Evolutionary conservation across 345 rosid genomes (phyloP).

Genomic region (Cardamine chenopodiifolia): DNA sequence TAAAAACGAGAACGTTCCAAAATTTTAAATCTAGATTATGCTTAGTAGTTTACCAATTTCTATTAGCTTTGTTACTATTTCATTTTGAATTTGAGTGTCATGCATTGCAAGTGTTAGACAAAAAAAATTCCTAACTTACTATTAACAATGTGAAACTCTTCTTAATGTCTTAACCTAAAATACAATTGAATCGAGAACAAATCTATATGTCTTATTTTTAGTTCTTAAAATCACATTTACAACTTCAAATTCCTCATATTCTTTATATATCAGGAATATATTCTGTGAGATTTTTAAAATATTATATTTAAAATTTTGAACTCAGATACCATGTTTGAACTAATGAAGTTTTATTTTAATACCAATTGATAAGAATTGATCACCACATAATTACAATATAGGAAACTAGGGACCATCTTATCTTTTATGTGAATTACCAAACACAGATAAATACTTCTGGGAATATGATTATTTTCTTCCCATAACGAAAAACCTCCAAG

Average conservation of each 20-base stretch:
- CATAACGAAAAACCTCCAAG: not conserved
- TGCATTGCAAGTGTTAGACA: not conserved
- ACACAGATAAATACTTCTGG: not conserved
- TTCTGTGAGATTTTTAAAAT: not conserved
- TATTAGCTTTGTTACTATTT: not conserved
- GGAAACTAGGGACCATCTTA: constrained; percentile 13
- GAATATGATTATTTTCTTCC: too few species aligned
- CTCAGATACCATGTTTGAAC: too few species aligned
- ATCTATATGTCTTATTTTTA: not conserved
- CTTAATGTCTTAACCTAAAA: not conserved
- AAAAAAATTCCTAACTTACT: not conserved
- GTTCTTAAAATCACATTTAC: not conserved
- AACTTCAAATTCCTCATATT: not conserved
- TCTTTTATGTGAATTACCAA: not conserved
- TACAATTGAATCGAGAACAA: not conserved
- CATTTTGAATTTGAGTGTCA: not conserved
- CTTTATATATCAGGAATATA: not conserved
- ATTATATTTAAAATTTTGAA: too few species aligned
- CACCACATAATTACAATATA: not conserved
- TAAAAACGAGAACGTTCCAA: not conserved
- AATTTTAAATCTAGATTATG: not conserved
- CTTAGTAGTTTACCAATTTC: not conserved
- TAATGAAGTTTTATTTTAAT: not conserved
- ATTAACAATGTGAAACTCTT: not conserved
- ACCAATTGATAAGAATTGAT: not conserved